phyloP scores from a whole-genome alignment of 1,139 yeast species.

The Wickerhamiella infanticola region DNA sequence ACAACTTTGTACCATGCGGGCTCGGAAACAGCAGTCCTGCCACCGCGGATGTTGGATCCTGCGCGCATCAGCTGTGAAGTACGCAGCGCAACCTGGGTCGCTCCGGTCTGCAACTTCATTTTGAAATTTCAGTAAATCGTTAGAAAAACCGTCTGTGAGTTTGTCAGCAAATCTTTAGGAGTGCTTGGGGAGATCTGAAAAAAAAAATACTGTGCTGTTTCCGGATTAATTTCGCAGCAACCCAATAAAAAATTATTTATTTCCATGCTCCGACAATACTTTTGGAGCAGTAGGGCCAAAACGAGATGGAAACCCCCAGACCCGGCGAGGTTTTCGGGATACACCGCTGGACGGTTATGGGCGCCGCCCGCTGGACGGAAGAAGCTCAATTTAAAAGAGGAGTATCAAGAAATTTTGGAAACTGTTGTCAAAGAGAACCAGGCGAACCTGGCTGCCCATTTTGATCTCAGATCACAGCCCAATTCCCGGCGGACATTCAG shows the following conservation, averaged over 20 bases:
- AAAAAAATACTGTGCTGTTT: no score
- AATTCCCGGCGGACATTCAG: not conserved
- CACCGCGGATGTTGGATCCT: conserved; percentile 25
- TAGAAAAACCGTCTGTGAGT: no score
- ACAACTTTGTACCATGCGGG: conserved; percentile 86
- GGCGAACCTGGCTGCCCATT: conserved; percentile 1
- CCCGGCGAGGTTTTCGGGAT: conserved; percentile 1
- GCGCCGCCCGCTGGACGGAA: conserved; percentile 3
- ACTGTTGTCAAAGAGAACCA: conserved; percentile 1
- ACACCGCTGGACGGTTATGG: conserved; percentile 3
- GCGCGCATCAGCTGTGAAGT: conserved; percentile 56
- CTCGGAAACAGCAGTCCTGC: conserved; percentile 28
- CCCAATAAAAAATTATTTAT: no score
- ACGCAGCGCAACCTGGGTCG: conserved; percentile 57
- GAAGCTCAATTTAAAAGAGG: conserved; percentile 4
- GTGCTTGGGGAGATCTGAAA: no score
- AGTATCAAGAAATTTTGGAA: conserved; percentile 2
- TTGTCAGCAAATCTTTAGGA: not conserved
- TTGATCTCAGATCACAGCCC: not conserved
- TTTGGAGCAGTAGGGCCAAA: not conserved
- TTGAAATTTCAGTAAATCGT: not conserved
- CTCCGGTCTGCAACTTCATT: conserved; percentile 57
- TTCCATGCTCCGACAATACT: no score
- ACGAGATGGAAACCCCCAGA: not conserved
- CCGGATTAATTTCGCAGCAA: not conserved